Base-by-base conservation (phyloP, 306 rosid species). In the Casuarina cunninghamiana region DNA sequence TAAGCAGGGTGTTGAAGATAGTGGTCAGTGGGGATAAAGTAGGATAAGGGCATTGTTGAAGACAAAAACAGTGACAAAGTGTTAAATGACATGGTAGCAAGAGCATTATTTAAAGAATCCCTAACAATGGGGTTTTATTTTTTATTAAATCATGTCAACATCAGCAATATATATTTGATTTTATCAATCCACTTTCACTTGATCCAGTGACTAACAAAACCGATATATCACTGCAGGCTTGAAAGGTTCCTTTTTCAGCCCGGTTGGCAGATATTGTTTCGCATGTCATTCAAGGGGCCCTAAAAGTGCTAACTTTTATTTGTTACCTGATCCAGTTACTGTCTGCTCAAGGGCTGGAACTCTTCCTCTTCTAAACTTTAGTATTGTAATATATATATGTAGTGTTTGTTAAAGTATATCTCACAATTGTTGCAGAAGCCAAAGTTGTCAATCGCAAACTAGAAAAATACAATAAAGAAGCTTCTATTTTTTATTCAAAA, bases 81-180 rank as follows among this genome's bases (percentile, higher is more conserved):
- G 45, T 60, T 54, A 38, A 75, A 54, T 67, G 53, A 38, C 75
- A 69, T n/a, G 48, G 54, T 38, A 54, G 66, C 41, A 62, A 53
- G 44, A 63, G 77, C 60, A 53, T 13, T 69, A 50, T 80, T 77
- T 60, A 44, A 3, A 49, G 81, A 71, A 83, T 83, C 61, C 74
- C 85, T 69, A 62, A 65, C 74, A 79, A 50, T 38, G 58, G 68
- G 4, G 21, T 50, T 77, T 51, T 67, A 26, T 53, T 11, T 60
- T 45, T 80, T 80, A 46, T 69, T 58, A 51, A 75, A 51, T 66
- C 69, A 74, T 77, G 71, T 57, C 85, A 72, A 57, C 68, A 41
- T 75, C 54, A 78, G 58, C 75, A 39, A 69, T 41, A 39, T 60
- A n/a, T 1, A 66, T 39, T 7, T 17, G 6, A 54, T 54, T 54